Evolutionary conservation across 352 stramenopile species (phyloP).

Genomic region (Globisporangium cylindrosporum): DNA sequence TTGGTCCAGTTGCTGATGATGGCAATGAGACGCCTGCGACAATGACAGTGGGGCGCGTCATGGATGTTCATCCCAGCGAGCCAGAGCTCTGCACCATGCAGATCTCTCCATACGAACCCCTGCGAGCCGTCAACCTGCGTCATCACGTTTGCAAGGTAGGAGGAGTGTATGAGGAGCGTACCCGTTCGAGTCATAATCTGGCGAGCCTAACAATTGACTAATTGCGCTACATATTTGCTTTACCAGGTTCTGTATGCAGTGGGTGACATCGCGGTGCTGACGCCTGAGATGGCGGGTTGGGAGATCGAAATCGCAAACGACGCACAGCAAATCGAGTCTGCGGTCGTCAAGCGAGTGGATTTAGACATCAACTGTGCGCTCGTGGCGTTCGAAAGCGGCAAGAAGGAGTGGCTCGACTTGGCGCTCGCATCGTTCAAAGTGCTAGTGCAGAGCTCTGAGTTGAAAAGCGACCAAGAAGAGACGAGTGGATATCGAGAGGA

Average conservation of each 20-base stretch:
- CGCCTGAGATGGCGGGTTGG: conserved; percentile 37
- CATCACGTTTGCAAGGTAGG: conserved; percentile 35
- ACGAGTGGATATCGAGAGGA: not conserved
- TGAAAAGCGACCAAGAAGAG: not conserved
- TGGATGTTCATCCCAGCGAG: conserved; percentile 26
- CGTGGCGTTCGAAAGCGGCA: conserved; percentile 36
- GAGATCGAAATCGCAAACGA: conserved; percentile 38
- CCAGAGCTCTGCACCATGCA: conserved; percentile 34
- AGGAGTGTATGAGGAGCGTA: not conserved
- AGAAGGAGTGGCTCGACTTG: conserved; percentile 57
- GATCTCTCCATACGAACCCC: conserved; percentile 39
- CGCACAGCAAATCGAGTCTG: conserved; percentile 20
- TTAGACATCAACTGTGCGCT: conserved; percentile 53
- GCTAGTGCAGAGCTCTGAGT: conserved; percentile 7
- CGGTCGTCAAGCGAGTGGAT: conserved; percentile 49
- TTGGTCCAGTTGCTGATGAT: conserved; percentile 12
- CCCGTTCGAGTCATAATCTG: not conserved
- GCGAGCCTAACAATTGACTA: not conserved
- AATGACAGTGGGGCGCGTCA: conserved; percentile 26
- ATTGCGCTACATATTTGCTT: not conserved
- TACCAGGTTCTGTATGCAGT: conserved; percentile 39
- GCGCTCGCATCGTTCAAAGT: conserved; percentile 44
- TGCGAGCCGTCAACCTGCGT: conserved; percentile 31
- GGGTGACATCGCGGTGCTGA: conserved; percentile 33
- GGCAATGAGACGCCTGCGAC: not conserved